These are phyloP conservation scores for Talaromyces verruculosus DNA, from an alignment of 2,329 filamentous ascomycete species.

Conservation along the genomic window DNA sequence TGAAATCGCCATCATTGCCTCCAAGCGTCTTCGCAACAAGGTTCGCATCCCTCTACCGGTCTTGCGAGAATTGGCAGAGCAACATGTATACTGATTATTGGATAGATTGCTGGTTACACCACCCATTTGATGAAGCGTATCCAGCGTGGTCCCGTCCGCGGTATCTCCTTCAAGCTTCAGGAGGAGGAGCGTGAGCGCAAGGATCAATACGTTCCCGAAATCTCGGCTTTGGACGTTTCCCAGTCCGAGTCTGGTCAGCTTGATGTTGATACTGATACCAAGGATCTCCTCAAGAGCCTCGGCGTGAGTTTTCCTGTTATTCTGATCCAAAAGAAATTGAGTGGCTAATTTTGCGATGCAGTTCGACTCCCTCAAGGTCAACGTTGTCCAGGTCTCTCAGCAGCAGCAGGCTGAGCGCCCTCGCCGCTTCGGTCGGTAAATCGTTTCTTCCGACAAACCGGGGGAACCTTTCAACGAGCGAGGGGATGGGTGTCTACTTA, in stretches of 20 bases:
- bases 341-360: slow-evolving; percentile 38
- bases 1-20: slow-evolving; percentile 99
- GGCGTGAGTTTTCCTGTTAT: slow-evolving; percentile 68
- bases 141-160: slow-evolving; percentile 96
- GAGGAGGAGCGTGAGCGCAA: slow-evolving; percentile 99
- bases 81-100: neutral
- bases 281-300: slow-evolving; percentile 97
- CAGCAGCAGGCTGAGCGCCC: slow-evolving; percentile 80
- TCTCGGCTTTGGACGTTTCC: slow-evolving; percentile 97
- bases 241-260: slow-evolving; percentile 91
- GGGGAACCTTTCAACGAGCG: slow-evolving; percentile 1
- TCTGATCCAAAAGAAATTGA: neutral
- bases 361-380: slow-evolving; percentile 98
- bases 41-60: slow-evolving; percentile 44
- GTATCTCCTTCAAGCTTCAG: slow-evolving; percentile 99
- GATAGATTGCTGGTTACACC: slow-evolving; percentile 93
- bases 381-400: slow-evolving; percentile 87
- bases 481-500: neutral
- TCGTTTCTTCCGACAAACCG: neutral
- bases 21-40: slow-evolving; percentile 99
- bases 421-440: slow-evolving; percentile 63
- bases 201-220: slow-evolving; percentile 99
- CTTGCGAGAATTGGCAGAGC: no score
- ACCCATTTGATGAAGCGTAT: slow-evolving; percentile 99
- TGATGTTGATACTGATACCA: slow-evolving; percentile 95